Evolutionary conservation across 139 green algal genomes (phyloP), one percentile per base, ranked within the genome.

Genomic region (Chlorokybus atmophyticus): DNA sequence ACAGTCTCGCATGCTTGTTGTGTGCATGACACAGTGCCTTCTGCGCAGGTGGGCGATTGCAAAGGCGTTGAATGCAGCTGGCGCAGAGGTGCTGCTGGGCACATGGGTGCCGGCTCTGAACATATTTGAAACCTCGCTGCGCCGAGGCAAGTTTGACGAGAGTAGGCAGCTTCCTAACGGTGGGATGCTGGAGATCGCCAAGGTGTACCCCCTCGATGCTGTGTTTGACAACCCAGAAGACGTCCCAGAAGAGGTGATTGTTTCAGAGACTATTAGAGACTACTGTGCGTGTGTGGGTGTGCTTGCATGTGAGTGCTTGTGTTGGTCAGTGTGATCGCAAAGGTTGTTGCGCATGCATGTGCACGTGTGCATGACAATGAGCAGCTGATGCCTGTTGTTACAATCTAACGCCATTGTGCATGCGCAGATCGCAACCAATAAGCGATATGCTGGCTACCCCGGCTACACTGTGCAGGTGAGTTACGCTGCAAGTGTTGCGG

Each of bases 151-250:
- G 78, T 97, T 98, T 66, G 91, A 98, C 59, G 84, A 86, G 42
- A 81, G 53, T 42, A 73, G 90, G 35, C 89, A 87, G 66, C 79
- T 97, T 28, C 82, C 81, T 3, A 78, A 98, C 66, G 91, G 91
- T 28, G 58, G 40, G 3, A 63, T 98, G 39, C 83, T 98, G 79
- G 86, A 95, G 55, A 94, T 98, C 66, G 71, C 72, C 21, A 77
- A 96, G 55, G 58, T 79, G 17, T 97, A 95, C 75, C 81, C 87
- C 30, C 93, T 98, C 87, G 91, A 98, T 59, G 91, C 91, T n/a
- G 86, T 95, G 4, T 98, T 86, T 50, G 91, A 98, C 75, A 93
- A 75, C 8, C 76, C 66, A 2, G 83, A 87, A 23, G 91, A 98
- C 60, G 91, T 98, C 26, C 91, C 91, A 32, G 80, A 94, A 59